Percentiles rank a stretch among this genome's conserved stretches.
Conservation (phyloP, 306 rosid species). For the Chamaecrista fasciculata region DNA sequence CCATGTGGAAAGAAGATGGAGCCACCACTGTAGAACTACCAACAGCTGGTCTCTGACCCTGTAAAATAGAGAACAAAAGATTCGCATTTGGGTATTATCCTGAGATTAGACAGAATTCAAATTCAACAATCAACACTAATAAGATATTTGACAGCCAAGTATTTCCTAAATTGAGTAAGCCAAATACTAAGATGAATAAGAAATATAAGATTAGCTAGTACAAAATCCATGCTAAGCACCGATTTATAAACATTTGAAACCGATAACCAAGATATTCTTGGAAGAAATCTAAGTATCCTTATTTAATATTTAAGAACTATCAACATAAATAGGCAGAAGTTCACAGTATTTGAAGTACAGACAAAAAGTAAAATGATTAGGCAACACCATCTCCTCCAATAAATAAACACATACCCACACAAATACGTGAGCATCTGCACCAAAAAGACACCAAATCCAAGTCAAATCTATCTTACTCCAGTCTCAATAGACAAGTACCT, state of each 20-base stretch:
- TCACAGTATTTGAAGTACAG: neutral
- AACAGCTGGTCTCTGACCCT: conserved; percentile 68
- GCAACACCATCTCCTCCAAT: neutral
- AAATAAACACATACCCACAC: neutral
- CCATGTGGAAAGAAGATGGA: conserved; percentile 60
- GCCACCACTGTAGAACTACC: conserved; percentile 55
- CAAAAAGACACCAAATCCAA: conserved; percentile 20
- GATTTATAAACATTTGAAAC: neutral
- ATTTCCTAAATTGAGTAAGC: conserved; percentile 21
- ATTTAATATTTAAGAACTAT: neutral
- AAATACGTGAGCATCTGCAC: neutral
- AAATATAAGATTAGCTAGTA: conserved; percentile 10
- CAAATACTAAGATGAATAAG: conserved; percentile 8
- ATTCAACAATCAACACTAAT: conserved; percentile 27
- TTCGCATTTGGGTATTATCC: conserved; percentile 44
- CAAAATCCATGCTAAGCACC: neutral
- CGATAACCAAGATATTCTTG: neutral
- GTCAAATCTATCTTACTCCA: conserved; percentile 5
- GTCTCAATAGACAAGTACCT: conserved; percentile 49
- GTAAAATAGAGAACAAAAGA: conserved; percentile 52
- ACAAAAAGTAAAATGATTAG: conserved; percentile 9
- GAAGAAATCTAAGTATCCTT: neutral
- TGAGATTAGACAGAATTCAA: conserved; percentile 42
- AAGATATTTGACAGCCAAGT: conserved; percentile 21
- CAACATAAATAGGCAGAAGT: conserved; percentile 15